Evolutionary conservation across 2,329 filamentous ascomycete genomes (phyloP).

Genomic region (Penicillium sp.): DNA sequence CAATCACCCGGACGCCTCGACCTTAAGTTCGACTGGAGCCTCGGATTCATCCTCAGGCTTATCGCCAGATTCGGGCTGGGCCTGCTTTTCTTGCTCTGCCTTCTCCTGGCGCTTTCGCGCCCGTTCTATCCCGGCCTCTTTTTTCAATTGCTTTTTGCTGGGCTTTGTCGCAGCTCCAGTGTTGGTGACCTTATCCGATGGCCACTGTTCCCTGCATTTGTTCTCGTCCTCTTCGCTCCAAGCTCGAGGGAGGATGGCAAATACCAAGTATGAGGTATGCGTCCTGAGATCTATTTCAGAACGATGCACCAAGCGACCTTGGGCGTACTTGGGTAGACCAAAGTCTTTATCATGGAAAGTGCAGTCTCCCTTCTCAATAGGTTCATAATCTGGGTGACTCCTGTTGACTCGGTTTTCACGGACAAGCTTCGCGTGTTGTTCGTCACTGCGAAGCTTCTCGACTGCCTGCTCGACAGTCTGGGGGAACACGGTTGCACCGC

Average conservation of each 20-base stretch:
- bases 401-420: conserved; percentile 46
- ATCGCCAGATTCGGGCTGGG: neutral
- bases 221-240: conserved; percentile 85
- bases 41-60: conserved; percentile 5
- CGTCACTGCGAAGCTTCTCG: conserved; percentile 69
- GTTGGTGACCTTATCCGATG: conserved; percentile 55
- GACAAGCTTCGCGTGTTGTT: conserved; percentile 67
- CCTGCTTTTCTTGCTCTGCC: conserved; percentile 13
- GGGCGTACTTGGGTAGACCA: conserved; percentile 61
- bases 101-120: conserved; percentile 12
- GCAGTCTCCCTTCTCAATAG: conserved; percentile 17
- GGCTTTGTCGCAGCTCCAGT: conserved; percentile 29
- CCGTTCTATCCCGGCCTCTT: conserved; percentile 50
- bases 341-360: conserved; percentile 33
- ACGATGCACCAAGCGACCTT: conserved; percentile 76
- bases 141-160: conserved; percentile 43
- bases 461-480: conserved; percentile 77
- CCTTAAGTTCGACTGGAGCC: neutral
- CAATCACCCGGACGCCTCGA: neutral
- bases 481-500: conserved; percentile 68
- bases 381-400: conserved; percentile 22
- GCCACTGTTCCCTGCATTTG: conserved; percentile 64
- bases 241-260: conserved; percentile 81
- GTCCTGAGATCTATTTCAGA: conserved; percentile 89
- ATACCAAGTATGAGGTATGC: conserved; percentile 95